These are phyloP conservation scores for Xanthoconium stramineum DNA, from an alignment of 768 basidiomycete genomes.

Conservation along the genomic window DNA sequence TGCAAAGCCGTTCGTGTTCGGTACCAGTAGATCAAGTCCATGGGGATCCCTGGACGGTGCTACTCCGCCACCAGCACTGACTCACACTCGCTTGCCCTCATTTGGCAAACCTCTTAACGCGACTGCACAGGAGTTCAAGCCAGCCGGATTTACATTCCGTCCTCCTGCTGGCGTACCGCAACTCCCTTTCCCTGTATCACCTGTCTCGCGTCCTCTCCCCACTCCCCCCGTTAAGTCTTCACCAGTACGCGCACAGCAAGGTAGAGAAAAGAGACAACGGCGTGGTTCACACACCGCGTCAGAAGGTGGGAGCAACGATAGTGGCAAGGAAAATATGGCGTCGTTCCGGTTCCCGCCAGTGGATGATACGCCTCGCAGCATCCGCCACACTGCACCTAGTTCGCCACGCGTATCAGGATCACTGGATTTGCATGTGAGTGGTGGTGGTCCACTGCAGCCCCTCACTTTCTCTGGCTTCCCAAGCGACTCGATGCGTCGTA, in stretches of 20 bases:
- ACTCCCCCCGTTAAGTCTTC: conserved; percentile 29
- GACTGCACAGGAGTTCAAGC: conserved; percentile 79
- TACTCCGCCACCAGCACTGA: conserved; percentile 38
- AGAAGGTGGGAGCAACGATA: conserved; percentile 45
- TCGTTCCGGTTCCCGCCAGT: conserved; percentile 74
- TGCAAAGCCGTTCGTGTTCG: conserved; percentile 85
- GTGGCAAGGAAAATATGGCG: conserved; percentile 55
- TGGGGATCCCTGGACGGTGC: conserved; percentile 29
- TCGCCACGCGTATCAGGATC: conserved; percentile 33
- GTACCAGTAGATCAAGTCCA: conserved; percentile 38
- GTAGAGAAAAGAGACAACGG: conserved; percentile 77
- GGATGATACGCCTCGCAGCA: conserved; percentile 46
- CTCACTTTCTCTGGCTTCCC: conserved; percentile 71
- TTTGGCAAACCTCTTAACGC: conserved; percentile 73
- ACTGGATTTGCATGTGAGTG: conserved; percentile 18
- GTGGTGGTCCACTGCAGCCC: conserved; percentile 32
- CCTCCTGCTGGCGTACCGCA: conserved; percentile 64
- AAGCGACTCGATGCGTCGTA: conserved; percentile 29
- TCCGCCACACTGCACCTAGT: conserved; percentile 45
- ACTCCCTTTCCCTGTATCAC: conserved; percentile 37
- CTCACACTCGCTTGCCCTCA: conserved; percentile 41
- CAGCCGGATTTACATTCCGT: conserved; percentile 72
- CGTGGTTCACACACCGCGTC: conserved; percentile 42
- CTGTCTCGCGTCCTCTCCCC: conserved; percentile 39
- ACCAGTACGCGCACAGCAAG: conserved; percentile 45